Evolutionary conservation across 106 monocot genomes (phyloP).

Genomic region (Platanthera guangdongensis): DNA sequence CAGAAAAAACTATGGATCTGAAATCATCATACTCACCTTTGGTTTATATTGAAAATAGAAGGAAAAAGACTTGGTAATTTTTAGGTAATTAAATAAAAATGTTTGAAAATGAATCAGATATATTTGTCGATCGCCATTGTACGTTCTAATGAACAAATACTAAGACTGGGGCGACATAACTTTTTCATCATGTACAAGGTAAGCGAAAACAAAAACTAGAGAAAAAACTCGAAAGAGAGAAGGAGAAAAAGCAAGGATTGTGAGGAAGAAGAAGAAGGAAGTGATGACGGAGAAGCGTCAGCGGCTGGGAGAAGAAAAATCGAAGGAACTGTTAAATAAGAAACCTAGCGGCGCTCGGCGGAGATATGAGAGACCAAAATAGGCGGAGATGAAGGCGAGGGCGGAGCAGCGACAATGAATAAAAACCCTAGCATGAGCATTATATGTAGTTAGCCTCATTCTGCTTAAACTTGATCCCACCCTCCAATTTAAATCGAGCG

Average conservation of each 20-base stretch:
- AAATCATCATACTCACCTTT: background rate
- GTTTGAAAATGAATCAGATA: background rate
- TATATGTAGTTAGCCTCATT: too few relatives aligned
- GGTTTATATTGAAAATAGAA: background rate
- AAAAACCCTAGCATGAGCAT: too few relatives aligned
- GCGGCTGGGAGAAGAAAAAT: background rate
- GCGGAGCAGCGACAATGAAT: too few relatives aligned
- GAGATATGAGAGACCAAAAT: too few relatives aligned
- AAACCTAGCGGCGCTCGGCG: too few relatives aligned
- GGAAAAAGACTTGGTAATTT: background rate
- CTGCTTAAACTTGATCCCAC: too few relatives aligned
- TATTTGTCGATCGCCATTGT: constrained; percentile 8
- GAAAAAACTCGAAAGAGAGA: background rate
- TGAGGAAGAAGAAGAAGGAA: background rate
- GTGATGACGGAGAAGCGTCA: background rate
- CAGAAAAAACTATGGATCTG: background rate
- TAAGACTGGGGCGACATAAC: constrained; percentile 13
- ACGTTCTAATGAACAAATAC: constrained; percentile 1
- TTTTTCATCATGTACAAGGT: background rate
- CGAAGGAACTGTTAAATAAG: too few relatives aligned
- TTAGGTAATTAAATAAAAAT: background rate
- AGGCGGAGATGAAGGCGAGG: too few relatives aligned
- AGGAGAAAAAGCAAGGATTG: background rate
- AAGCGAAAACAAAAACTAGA: background rate
- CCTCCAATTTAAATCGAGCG: too few relatives aligned